phyloP scores from a whole-genome alignment of 306 rosid genomes.

The Fragaria iinumae region DNA sequence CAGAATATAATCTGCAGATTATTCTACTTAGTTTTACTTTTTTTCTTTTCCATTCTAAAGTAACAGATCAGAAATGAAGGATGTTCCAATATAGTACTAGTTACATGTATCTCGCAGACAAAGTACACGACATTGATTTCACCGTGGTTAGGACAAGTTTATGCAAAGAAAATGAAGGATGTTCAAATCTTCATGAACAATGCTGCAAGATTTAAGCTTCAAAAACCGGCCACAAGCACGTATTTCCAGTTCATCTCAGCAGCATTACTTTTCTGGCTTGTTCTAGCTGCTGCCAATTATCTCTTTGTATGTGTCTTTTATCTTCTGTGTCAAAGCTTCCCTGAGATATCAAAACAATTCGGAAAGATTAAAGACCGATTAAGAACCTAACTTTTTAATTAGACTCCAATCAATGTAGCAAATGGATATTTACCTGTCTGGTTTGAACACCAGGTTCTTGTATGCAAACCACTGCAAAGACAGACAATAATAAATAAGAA shows the following conservation, averaged over 20 bases:
- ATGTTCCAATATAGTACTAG: slow-evolving; percentile 24
- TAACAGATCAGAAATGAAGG: slow-evolving; percentile 13
- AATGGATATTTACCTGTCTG: slow-evolving; percentile 59
- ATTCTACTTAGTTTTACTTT: slow-evolving; percentile 15
- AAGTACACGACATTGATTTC: slow-evolving; percentile 38
- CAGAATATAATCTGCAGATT: neutral
- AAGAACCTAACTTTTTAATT: neutral
- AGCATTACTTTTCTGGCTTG: slow-evolving; percentile 19
- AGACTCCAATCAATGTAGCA: neutral
- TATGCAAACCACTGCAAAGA: slow-evolving; percentile 78
- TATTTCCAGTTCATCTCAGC: slow-evolving; percentile 32
- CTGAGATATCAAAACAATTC: slow-evolving; percentile 43
- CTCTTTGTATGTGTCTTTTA: slow-evolving; percentile 58
- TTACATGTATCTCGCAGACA: slow-evolving; percentile 36
- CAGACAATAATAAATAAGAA: neutral
- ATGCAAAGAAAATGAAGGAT: slow-evolving; percentile 36
- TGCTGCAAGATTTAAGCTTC: slow-evolving; percentile 40
- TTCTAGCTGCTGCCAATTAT: slow-evolving; percentile 69
- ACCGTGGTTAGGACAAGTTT: slow-evolving; percentile 36
- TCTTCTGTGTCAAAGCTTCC: slow-evolving; percentile 56
- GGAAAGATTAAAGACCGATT: neutral
- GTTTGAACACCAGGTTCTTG: slow-evolving; percentile 70
- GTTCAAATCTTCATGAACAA: slow-evolving; percentile 33
- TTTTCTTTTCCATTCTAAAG: slow-evolving; percentile 18
- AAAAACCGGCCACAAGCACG: slow-evolving; percentile 19